Evolutionary conservation across 805 yeast species (phyloP).

Genomic region (Hyphopichia homilentoma): DNA sequence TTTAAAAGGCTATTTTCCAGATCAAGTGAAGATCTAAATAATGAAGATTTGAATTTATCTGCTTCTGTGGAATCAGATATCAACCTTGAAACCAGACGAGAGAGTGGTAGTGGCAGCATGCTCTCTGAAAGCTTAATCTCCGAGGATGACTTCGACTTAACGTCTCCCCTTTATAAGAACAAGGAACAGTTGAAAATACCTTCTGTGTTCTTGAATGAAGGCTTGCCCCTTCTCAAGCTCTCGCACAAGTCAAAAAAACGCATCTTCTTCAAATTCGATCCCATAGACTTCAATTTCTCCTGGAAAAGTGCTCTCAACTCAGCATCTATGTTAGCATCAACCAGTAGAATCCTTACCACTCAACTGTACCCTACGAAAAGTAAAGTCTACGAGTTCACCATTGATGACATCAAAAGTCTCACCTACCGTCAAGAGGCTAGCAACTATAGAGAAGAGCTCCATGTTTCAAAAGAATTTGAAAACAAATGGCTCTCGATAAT

Average conservation of each 20-base stretch:
- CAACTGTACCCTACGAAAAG: conserved; percentile 26
- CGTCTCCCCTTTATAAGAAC: conserved; percentile 8
- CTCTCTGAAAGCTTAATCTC: not conserved
- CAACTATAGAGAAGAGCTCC: conserved; percentile 82
- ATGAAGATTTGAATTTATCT: too few relatives aligned
- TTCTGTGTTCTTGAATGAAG: conserved; percentile 47
- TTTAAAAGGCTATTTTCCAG: too few relatives aligned
- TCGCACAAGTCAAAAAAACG: conserved; percentile 68
- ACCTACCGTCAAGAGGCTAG: conserved; percentile 68
- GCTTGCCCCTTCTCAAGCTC: conserved; percentile 61
- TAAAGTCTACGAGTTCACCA: conserved; percentile 26
- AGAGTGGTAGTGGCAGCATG: not conserved
- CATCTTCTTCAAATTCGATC: conserved; percentile 53
- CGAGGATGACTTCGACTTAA: conserved; percentile 9
- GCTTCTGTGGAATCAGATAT: too few relatives aligned
- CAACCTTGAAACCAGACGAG: not conserved
- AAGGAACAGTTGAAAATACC: conserved; percentile 31
- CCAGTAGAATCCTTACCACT: conserved; percentile 11
- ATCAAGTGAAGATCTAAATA: too few relatives aligned
- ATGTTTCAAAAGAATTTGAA: conserved; percentile 62
- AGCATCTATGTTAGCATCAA: conserved; percentile 9
- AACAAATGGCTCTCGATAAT: conserved; percentile 78
- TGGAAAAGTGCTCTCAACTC: conserved; percentile 44
- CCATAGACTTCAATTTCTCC: conserved; percentile 47
- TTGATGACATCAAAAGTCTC: conserved; percentile 64